Conservation (phyloP, 148 eudicot species). For the Vaccinium corymbosum region DNA sequence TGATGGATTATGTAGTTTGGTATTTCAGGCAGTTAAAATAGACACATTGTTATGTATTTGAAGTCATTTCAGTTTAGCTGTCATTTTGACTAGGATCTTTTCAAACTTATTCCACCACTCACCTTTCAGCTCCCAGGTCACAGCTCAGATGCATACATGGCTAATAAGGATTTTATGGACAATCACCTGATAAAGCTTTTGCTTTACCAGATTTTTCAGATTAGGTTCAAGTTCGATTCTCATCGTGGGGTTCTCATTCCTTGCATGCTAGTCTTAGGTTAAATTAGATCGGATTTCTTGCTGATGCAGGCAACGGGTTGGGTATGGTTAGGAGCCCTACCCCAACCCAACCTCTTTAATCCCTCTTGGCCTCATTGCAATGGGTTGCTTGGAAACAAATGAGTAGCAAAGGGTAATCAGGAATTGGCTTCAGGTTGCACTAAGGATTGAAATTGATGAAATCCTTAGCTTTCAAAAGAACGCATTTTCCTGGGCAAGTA, state of each 20-base stretch:
- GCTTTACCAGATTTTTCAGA: too few relatives aligned
- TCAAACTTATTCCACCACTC: not conserved
- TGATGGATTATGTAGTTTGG: not conserved
- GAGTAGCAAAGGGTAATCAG: not conserved
- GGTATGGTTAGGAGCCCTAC: too few relatives aligned
- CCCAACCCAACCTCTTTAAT: too few relatives aligned
- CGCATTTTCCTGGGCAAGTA: not conserved
- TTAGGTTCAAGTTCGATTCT: too few relatives aligned
- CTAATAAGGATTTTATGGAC: too few relatives aligned
- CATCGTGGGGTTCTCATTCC: too few relatives aligned
- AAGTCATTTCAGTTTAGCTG: not conserved
- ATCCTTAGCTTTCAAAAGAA: not conserved
- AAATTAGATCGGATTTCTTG: too few relatives aligned
- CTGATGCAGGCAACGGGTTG: too few relatives aligned
- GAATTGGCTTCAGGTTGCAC: not conserved
- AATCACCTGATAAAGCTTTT: too few relatives aligned
- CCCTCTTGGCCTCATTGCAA: not conserved
- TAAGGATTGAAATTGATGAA: not conserved
- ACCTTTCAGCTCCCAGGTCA: not conserved
- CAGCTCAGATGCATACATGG: not conserved
- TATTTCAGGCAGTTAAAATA: not conserved
- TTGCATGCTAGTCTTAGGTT: too few relatives aligned
- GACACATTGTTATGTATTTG: not conserved
- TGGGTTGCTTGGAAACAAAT: not conserved
- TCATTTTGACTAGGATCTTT: not conserved